Evolutionary conservation across 2,329 filamentous ascomycete species (phyloP).

Genomic region (Aspergillus fijiensis): DNA sequence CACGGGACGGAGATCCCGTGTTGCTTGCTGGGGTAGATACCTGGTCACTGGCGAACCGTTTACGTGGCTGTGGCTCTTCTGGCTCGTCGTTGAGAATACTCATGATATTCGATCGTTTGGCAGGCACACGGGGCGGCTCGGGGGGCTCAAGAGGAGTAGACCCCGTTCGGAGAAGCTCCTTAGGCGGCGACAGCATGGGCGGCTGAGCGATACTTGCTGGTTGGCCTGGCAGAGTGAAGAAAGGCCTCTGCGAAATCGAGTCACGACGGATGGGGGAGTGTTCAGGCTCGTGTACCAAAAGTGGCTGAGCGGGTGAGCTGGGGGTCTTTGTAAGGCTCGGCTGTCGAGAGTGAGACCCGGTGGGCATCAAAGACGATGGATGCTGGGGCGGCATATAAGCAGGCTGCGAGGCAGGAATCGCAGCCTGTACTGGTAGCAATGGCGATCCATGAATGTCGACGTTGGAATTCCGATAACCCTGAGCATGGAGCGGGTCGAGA

Average conservation of each 20-base stretch:
- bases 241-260: constrained; percentile 35
- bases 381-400: constrained; percentile 32
- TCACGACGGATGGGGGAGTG: constrained; percentile 38
- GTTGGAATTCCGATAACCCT: constrained; percentile 21
- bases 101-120: constrained; percentile 52
- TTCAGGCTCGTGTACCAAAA: constrained; percentile 34
- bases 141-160: constrained; percentile 31
- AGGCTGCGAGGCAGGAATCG: constrained; percentile 23
- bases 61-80: constrained; percentile 47
- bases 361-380: constrained; percentile 26
- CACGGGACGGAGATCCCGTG: constrained; percentile 26
- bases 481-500: constrained; percentile 33
- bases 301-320: constrained; percentile 33
- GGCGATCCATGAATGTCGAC: constrained; percentile 26
- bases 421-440: constrained; percentile 19
- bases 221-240: constrained; percentile 31
- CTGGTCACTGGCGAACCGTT: constrained; percentile 46
- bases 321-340: constrained; percentile 36
- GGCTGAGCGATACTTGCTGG: constrained; percentile 29
- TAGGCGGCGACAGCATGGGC: constrained; percentile 35
- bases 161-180: constrained; percentile 36
- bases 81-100: constrained; percentile 51
- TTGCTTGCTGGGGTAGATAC: constrained; percentile 18
- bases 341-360: constrained; percentile 37
- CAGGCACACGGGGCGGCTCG: constrained; percentile 43